Conservation (phyloP, 108 stramenopile genomes). For the Aurantiochytrium sp. region DNA sequence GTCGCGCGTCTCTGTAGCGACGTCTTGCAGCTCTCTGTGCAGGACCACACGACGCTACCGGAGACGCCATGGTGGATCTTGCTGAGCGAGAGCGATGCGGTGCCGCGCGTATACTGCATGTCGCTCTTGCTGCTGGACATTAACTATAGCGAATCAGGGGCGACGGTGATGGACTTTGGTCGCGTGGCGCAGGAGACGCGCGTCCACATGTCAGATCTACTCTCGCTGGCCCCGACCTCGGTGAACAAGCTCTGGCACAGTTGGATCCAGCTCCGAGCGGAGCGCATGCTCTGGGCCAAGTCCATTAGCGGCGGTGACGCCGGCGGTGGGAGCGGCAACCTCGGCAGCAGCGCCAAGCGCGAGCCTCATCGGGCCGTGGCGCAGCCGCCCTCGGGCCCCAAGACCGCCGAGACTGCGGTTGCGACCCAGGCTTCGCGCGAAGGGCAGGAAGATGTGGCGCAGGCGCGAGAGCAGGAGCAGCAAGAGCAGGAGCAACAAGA, state of each 20-base stretch:
- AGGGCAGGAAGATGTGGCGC: no score
- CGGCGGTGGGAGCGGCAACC: not conserved
- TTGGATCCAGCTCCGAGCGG: constrained; percentile 3
- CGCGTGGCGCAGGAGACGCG: constrained; percentile 10
- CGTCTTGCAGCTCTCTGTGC: not conserved
- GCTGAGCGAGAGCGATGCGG: not conserved
- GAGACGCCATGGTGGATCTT: not conserved
- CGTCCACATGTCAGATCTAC: not conserved
- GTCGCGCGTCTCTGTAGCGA: not conserved
- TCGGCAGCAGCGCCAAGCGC: no score
- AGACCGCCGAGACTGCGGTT: no score
- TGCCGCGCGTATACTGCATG: not conserved
- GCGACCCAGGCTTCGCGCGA: no score
- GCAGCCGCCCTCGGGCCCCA: no score
- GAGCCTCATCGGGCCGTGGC: no score
- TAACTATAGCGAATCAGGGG: not conserved
- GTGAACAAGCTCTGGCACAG: constrained; percentile 13
- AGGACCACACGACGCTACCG: not conserved
- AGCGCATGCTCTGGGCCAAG: constrained; percentile 28
- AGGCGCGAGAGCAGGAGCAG: no score
- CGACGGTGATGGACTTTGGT: not conserved
- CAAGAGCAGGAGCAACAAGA: not conserved
- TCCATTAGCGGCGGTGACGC: not conserved
- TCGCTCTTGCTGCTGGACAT: not conserved
- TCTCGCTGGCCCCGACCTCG: not conserved